Percentiles rank a stretch among this genome's conserved stretches.
Evolutionary conservation across 768 basidiomycete species (phyloP).

Genomic region (Crassisporium funariophilum): DNA sequence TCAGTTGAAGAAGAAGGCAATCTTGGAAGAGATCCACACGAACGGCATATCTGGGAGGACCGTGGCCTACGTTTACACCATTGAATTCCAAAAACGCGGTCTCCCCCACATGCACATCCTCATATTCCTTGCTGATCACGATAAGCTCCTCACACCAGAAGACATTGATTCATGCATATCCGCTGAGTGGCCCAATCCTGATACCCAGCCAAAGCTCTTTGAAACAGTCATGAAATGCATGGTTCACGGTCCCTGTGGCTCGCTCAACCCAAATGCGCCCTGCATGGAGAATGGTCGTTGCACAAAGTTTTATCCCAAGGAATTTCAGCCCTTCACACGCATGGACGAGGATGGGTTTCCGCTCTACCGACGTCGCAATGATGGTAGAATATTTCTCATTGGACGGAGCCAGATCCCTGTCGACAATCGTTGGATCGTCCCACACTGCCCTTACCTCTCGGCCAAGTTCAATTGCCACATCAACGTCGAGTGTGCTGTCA

Average conservation of each 20-base stretch:
- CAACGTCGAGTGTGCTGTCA: slow-evolving; percentile 35
- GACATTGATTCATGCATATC: slow-evolving; percentile 41
- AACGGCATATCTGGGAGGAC: slow-evolving; percentile 41
- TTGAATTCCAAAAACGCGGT: slow-evolving; percentile 56
- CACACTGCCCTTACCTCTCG: slow-evolving; percentile 42
- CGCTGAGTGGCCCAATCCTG: slow-evolving; percentile 43
- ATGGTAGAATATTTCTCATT: slow-evolving; percentile 28
- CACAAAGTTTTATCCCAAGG: slow-evolving; percentile 35
- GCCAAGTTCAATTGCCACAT: slow-evolving; percentile 44
- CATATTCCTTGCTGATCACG: slow-evolving; percentile 41
- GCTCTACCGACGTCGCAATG: slow-evolving; percentile 33
- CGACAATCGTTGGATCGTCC: slow-evolving; percentile 45
- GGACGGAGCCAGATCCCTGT: slow-evolving; percentile 16
- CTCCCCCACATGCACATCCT: slow-evolving; percentile 55
- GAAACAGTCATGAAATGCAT: slow-evolving; percentile 33
- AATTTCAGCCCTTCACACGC: slow-evolving; percentile 34
- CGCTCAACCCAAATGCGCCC: slow-evolving; percentile 25
- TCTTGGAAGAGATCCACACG: slow-evolving; percentile 36
- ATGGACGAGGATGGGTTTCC: slow-evolving; percentile 46
- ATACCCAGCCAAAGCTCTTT: slow-evolving; percentile 41
- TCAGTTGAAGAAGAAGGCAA: slow-evolving; percentile 36
- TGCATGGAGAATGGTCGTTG: slow-evolving; percentile 39
- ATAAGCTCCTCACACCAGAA: slow-evolving; percentile 17
- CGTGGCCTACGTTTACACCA: slow-evolving; percentile 44
- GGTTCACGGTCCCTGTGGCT: slow-evolving; percentile 37